Percentiles rank a stretch among this genome's conserved stretches.
Evolutionary conservation across 306 rosid species (phyloP).

Genomic region (Echinosophora koreensis): DNA sequence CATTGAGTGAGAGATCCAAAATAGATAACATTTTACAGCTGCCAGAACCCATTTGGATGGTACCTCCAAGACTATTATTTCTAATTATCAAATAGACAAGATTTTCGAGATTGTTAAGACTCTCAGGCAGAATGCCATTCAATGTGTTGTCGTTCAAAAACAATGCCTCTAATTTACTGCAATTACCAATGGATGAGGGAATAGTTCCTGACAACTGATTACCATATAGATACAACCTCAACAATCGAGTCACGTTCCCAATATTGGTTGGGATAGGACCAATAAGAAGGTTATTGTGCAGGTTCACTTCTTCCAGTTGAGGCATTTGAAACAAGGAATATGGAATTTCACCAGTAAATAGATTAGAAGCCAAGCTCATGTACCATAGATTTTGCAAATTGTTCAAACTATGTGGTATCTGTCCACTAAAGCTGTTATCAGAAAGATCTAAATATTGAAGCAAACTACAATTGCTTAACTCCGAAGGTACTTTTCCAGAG

Average conservation of each 20-base stretch:
- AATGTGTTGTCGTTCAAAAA: conserved; percentile 49
- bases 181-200: conserved; percentile 61
- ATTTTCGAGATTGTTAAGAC: conserved; percentile 52
- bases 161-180: conserved; percentile 52
- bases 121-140: conserved; percentile 58
- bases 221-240: conserved; percentile 38
- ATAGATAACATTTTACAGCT: conserved; percentile 41
- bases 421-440: conserved; percentile 51
- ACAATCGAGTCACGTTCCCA: conserved; percentile 53
- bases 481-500: conserved; percentile 56
- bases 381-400: conserved; percentile 41
- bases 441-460: conserved; percentile 57
- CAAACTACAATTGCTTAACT: conserved; percentile 57
- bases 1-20: conserved; percentile 57
- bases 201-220: conserved; percentile 56
- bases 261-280: conserved; percentile 63
- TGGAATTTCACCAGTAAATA: conserved; percentile 58
- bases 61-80: conserved; percentile 38
- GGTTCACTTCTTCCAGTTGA: conserved; percentile 45
- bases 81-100: conserved; percentile 43
- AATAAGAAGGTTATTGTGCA: conserved; percentile 48
- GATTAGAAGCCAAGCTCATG: conserved; percentile 46
- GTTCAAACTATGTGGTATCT: conserved; percentile 51
- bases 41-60: conserved; percentile 39
- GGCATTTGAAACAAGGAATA: conserved; percentile 56